phyloP scores from a whole-genome alignment of 768 basidiomycete species.

The Lentinula guzmanii region DNA sequence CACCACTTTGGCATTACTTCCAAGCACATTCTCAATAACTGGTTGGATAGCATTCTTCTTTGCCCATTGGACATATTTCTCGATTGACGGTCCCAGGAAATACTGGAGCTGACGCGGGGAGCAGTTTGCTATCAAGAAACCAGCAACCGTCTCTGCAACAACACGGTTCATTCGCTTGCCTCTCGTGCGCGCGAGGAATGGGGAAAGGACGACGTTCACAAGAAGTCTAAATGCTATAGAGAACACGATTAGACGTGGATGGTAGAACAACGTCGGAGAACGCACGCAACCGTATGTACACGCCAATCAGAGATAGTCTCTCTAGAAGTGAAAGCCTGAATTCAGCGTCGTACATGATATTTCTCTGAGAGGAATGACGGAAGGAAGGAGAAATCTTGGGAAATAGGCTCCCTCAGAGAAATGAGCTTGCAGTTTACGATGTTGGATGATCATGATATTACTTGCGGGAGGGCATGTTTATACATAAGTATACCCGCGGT shows the following conservation, averaged over 20 bases:
- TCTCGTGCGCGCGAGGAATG: background rate
- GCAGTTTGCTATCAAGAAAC: background rate
- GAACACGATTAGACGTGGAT: too few species aligned
- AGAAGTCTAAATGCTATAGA: background rate
- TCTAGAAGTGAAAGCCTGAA: background rate
- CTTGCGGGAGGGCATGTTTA: too few species aligned
- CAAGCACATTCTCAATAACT: slow-evolving; percentile 19
- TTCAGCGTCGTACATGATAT: background rate
- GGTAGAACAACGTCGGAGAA: background rate
- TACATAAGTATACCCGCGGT: too few species aligned
- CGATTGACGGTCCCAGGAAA: background rate
- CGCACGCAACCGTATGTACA: background rate
- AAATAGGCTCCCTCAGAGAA: too few species aligned
- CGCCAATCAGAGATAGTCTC: background rate
- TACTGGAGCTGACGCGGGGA: background rate
- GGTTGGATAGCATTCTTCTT: slow-evolving; percentile 12
- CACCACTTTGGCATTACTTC: slow-evolving; percentile 17
- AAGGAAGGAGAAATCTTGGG: too few species aligned
- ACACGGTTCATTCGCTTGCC: background rate
- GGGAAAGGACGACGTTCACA: background rate
- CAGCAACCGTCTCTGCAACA: background rate
- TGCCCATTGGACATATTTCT: slow-evolving; percentile 14
- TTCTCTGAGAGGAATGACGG: background rate
- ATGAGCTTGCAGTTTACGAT: too few species aligned
- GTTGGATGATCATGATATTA: too few species aligned